Base-by-base conservation (phyloP, 352 stramenopile genomes). In the Globisporangium megalacanthum region DNA sequence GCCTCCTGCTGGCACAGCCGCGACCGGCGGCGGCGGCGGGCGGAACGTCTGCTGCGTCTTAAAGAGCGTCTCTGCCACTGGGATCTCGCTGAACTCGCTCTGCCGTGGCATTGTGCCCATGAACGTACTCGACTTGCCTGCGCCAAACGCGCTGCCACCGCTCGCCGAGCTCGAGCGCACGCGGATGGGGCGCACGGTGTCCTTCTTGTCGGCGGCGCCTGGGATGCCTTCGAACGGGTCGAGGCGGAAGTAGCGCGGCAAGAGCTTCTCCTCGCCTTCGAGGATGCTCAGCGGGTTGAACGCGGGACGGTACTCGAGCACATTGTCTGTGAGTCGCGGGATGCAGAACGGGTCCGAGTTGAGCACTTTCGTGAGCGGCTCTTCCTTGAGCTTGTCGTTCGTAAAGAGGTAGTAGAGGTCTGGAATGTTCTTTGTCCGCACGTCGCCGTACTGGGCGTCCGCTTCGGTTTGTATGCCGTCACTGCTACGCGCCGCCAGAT, bases 221-320 rank as follows among this genome's bases (percentile, higher is more conserved):
- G 60, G 60, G 53, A 66, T 61, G 47, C 60, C 60, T 48, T 66
- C 60, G 33, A 39, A 66, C 20, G 54, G 77, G 44, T 91, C 81
- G 9, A 91, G 60, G 5, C 68, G 55, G 54, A 89, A 87, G 42
- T 86, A 80, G 1, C 74, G 67, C 7, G 81, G 81, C 50, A 91
- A 59, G n/a, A 91, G 63, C 62, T 84, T 73, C 55, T 89, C 79
- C 60, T 89, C 81, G 19, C 66, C 68, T 29, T 83, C 62, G 22
- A 91, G 72, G 55, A 91, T 89, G 52, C 71, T 88, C 44, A 87
- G 55, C 46, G 81, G 79, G 56, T 91, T 91, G 58, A 88, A 80
- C 52, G 66, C 72, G 0, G 81, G 81, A 0, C 77, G 70, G 64
- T 91, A 91, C 51, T 83, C 78, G 13, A 64, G 54, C 41, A 89